Evolutionary conservation across 2,329 filamentous ascomycete species (phyloP).

Genomic region (Sordariomycetes sp.): DNA sequence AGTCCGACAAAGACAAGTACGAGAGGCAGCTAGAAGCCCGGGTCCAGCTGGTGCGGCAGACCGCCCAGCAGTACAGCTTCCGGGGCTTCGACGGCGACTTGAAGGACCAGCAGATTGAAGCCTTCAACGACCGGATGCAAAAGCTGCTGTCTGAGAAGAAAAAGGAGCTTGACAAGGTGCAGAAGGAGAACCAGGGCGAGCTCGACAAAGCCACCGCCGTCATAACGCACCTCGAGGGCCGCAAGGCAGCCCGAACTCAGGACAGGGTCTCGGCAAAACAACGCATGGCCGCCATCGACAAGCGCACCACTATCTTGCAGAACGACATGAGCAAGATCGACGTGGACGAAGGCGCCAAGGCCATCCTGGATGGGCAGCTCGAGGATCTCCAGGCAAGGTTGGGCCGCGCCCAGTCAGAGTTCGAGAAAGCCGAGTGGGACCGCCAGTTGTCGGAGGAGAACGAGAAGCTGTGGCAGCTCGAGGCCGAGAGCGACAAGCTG

Average conservation of each 20-base stretch:
- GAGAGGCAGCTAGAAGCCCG: conserved; percentile 70
- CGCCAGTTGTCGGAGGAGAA: conserved; percentile 59
- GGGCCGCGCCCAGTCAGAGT: conserved; percentile 50
- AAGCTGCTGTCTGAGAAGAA: conserved; percentile 73
- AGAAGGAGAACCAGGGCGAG: conserved; percentile 65
- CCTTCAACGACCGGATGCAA: conserved; percentile 70
- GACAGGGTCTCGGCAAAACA: conserved; percentile 66
- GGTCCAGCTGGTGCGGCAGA: conserved; percentile 65
- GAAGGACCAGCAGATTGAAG: conserved; percentile 60
- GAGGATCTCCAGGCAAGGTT: conserved; percentile 59
- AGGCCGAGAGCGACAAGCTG: conserved; percentile 63
- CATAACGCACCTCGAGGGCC: conserved; percentile 66
- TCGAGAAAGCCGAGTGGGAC: conserved; percentile 60
- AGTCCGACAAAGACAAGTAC: conserved; percentile 81
- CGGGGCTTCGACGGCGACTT: conserved; percentile 77
- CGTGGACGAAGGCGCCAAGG: conserved; percentile 78
- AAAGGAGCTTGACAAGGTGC: conserved; percentile 63
- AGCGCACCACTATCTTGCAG: conserved; percentile 57
- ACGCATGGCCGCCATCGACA: conserved; percentile 66
- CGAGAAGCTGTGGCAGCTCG: conserved; percentile 55
- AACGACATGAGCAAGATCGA: conserved; percentile 62
- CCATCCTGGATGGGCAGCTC: conserved; percentile 64
- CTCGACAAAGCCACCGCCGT: conserved; percentile 61
- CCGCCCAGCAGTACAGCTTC: conserved; percentile 68
- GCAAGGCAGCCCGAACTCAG: conserved; percentile 62